Evolutionary conservation across 495 filamentous ascomycete genomes (phyloP), one percentile per base, ranked within the genome.

Genomic region (Chaetomium cochliodes): DNA sequence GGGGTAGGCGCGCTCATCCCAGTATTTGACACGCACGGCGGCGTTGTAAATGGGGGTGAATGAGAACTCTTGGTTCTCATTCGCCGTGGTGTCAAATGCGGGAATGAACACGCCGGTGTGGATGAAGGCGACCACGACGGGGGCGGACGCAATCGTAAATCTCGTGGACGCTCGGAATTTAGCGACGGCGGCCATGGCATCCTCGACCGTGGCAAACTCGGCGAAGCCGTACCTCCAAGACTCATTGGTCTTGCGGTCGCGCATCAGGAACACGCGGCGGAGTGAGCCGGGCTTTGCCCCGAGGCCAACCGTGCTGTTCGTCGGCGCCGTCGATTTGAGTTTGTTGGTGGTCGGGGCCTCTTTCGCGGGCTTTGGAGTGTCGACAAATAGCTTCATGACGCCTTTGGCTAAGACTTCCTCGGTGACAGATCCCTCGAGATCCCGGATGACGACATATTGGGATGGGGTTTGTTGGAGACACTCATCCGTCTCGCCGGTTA

Each of bases 191-290:
- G 86, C 89, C 77, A 87, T 84, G 2, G 92, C 91, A 74, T 96
- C 92, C 77, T 92, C 75, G 47, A 82, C 67, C 0, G 75, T 90
- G n/a, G 84, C 86, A 71, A 93, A 97, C 73, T 97, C 92, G 25
- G 90, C 92, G 72, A 97, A 97, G 0, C 92, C 92, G 69, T 91
- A 96, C 54, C 88, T 85, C 87, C 90, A 93, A 63, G 88, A 92
- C 57, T 92, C 89, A 62, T 91, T 86, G 22, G 80, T 88, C 53
- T 81, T 82, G 64, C 89, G 82, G 69, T 94, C 90, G 54, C 91
- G 85, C 64, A 96, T 87, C 12, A 97, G 78, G 51, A 96, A 80
- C 13, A 97, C 85, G 58, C 92, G 88, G 26, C 87, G 84, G 15
- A 97, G 76, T 26, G 89, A 90, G 18, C 89, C 88, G 30, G 91